A percentile compares a stretch with the other conserved stretches of the same genome.
These are phyloP conservation scores for Candida mesenterica DNA, from an alignment of 1,139 yeast species.

Conservation along the genomic window DNA sequence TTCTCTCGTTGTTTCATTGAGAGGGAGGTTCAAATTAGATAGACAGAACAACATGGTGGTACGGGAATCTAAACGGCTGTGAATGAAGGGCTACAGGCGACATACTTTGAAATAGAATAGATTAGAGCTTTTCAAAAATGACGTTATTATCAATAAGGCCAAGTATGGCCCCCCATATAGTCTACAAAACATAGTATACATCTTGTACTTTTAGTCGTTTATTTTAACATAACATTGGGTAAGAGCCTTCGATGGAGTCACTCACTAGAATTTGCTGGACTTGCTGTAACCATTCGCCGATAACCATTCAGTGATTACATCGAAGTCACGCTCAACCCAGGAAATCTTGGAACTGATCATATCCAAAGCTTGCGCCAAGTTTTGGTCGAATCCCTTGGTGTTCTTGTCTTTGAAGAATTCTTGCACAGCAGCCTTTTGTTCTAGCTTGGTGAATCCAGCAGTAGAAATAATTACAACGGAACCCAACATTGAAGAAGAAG, in stretches of 20 bases:
- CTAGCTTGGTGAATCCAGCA: constrained; percentile 62
- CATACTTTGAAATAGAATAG: background rate
- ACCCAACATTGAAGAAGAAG: constrained; percentile 78
- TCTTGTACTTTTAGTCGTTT: background rate
- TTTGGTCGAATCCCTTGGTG: constrained; percentile 72
- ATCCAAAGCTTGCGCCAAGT: constrained; percentile 71
- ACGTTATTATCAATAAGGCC: too few relatives aligned
- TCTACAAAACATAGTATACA: too few relatives aligned
- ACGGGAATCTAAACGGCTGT: too few relatives aligned
- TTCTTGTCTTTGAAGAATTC: constrained; percentile 59
- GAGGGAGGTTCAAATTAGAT: constrained; percentile 13
- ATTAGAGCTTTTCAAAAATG: background rate
- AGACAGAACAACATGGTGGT: too few relatives aligned
- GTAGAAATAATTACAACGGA: constrained; percentile 63
- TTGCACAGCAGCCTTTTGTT: constrained; percentile 56
- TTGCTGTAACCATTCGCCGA: constrained; percentile 41
- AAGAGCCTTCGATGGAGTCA: background rate
- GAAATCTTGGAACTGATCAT: constrained; percentile 57
- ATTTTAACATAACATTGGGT: too few relatives aligned
- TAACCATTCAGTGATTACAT: constrained; percentile 55
- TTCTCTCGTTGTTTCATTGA: constrained; percentile 35
- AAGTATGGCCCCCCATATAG: too few relatives aligned
- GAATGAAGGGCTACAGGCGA: too few relatives aligned
- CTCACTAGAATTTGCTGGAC: constrained; percentile 11
- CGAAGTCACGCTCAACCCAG: constrained; percentile 67